Conservation (phyloP, 257 asterid genomes). For the Dorcoceras hygrometricum region DNA sequence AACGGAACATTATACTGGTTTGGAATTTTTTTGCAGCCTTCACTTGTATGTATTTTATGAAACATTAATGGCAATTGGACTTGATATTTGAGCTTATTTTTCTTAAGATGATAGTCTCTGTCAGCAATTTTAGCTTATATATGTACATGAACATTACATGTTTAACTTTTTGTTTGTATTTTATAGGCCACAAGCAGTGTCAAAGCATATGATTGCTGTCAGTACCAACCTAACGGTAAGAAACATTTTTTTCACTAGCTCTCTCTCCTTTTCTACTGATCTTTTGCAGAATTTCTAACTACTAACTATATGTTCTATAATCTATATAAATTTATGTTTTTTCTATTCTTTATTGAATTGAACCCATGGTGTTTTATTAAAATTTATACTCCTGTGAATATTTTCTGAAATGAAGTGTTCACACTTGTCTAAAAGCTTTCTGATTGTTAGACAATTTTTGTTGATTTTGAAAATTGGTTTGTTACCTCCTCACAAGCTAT, state of each 20-base stretch:
- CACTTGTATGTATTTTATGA: slow-evolving; percentile 15
- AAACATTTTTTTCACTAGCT: slow-evolving; percentile 23
- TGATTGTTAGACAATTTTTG: slow-evolving; percentile 8
- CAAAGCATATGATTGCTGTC: slow-evolving; percentile 99
- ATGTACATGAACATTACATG: background rate
- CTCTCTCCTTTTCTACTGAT: slow-evolving; percentile 18
- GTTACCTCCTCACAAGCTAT: slow-evolving; percentile 19
- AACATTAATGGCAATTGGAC: slow-evolving; percentile 1
- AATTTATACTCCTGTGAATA: background rate
- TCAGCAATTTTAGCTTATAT: slow-evolving; percentile 7
- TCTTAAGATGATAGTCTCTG: slow-evolving; percentile 14
- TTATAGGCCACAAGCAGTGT: slow-evolving; percentile 87
- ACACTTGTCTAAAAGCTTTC: slow-evolving; percentile 10
- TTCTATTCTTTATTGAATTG: background rate
- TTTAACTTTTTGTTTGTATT: slow-evolving; percentile 10
- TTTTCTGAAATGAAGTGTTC: slow-evolving; percentile 10
- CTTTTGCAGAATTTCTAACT: slow-evolving; percentile 28
- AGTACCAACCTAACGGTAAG: slow-evolving; percentile 89
- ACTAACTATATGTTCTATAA: background rate
- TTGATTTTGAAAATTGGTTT: slow-evolving; percentile 5
- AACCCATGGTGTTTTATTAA: background rate
- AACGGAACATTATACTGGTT: slow-evolving; percentile 9
- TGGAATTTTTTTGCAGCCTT: slow-evolving; percentile 3
- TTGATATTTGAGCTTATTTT: slow-evolving; percentile 9
- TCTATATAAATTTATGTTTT: slow-evolving; percentile 7